Base-by-base conservation (phyloP, 345 rosid genomes). In the Lumnitzera littorea region DNA sequence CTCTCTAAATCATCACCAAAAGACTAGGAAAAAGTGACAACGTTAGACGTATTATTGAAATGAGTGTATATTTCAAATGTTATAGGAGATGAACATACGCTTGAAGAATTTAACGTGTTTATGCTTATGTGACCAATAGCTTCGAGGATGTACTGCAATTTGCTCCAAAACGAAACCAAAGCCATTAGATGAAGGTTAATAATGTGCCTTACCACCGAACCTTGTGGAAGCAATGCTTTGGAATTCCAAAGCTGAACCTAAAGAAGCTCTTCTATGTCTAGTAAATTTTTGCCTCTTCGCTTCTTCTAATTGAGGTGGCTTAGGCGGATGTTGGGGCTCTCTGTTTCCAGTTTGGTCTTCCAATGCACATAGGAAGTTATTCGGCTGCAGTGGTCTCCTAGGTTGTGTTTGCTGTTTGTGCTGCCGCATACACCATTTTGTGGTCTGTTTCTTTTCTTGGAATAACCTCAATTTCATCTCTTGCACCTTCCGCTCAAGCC, bases 401-500 rank as follows among this genome's bases (percentile, higher is more conserved):
- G 46, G 62, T 25, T 69, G 73, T 55, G 60, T 66, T 46, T 72
- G 76, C 20, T 64, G 60, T 48, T 51, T 68, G 58, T 58, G 70
- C 58, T 65, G 81, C 62, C 31, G 75, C 75, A 67, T 51, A 63
- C 68, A 76, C 74, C 71, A 75, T 62, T 82, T 74, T 52, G 75
- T 70, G 46, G 70, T 80, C 46, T 64, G 84, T 65, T 74, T 82
- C 76, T 79, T 82, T 61, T 89, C 96, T 24, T 71, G 70, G 65
- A 69, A 75, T 57, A 89, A 16, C 61, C 78, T 75, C 68, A 83
- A 74, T 73, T 87, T 89, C 59, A 89, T 72, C 64, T 76, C 86
- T 60, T 80, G 74, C 41, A 91, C 78, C 73, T 74, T 83, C 57
- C 81, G 69, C 82, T 91, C 96, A n/a, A 89, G 74, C 82, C 78